Evolutionary conservation across 345 rosid genomes (phyloP), one percentile per base, ranked within the genome.

Genomic region (Gossypium ekmanianum): DNA sequence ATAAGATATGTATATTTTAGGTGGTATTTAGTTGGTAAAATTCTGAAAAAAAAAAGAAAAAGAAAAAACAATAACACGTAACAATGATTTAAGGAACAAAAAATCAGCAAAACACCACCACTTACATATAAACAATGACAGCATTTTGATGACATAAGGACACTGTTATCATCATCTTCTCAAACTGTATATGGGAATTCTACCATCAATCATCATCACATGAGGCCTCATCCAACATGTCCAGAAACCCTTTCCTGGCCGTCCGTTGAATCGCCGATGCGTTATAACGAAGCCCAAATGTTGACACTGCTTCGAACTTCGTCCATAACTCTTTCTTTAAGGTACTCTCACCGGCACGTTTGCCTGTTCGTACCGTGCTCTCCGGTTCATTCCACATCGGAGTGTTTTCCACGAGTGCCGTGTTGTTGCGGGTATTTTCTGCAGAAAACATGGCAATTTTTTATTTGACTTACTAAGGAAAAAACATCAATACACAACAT

Each of bases 281-380:
- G 52, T 84, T 77, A 41, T 81, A 72, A n/a, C n/a, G 78, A 65
- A 74, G 45, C 0, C 75, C 89, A 13, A 10, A 70, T 44, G 80
- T 65, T 14, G 98, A 82, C 44, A 94, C 97, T 51, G 96, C 96
- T 81, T 94, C 99, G 69, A 94, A 94, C 82, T 77, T 94, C 7
- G 96, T 91, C 99, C 99, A 93, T 48, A 94, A 61, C 82, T 94
- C 99, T 84, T 84, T 94, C 88, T 94, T 94, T 61, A 94, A 79
- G 17, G 99, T 95, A 74, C 78, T 93, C 87, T 95, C 98, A 7
- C 98, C 98, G 0, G 94, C 91, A 74, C 77, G 85, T 76, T 88
- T 88, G 76, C 89, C 87, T 56, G 78, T 84, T 73, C 74, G 75
- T 63, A 87, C 62, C 48, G 80, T 45, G 75, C 95, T 90, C 71